Evolutionary conservation across 2,329 filamentous ascomycete genomes (phyloP), one percentile per base, ranked within the genome.

Genomic region (Aspergillus floridensis): DNA sequence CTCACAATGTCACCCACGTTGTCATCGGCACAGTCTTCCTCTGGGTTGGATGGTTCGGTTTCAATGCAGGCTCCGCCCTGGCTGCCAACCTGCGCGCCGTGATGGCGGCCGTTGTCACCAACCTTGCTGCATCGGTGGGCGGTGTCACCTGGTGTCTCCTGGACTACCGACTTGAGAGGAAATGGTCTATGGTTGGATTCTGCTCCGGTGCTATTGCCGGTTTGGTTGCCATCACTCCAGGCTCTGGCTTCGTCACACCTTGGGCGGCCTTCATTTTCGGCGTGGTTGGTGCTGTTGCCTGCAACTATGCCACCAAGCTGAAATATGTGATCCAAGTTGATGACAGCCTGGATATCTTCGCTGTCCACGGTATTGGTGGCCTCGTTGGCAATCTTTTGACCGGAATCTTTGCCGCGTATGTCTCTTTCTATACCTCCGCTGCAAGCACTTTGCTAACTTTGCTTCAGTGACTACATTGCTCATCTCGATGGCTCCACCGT

Each of bases 31-130:
- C 92, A 3, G 91, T 96, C 50, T 96, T 96, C 78, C 86, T 96
- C 16, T 96, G 92, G 92, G 90, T 96, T 16, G 92, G 92, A 56
- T 96, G 92, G 92, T 96, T 96, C 70, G 92, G 92, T 51, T 96
- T 96, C 86, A 96, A 96, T 69, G 91, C 90, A 53, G 92, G 92
- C 64, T 92, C 89, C 16, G 92, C 91, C 14, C 81, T 95, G 57
- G 82, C 87, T 52, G 91, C 91, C 54, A 96, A 95, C 75, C 76
- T 96, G 71, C 88, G 92, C 52, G 91, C 91, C 49, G 84, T 96
- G 68, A 92, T 96, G 88, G 92, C 92, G 49, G 90, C 89, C 11
- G 82, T 93, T 1, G 90, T 93, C 48, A 96, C 92, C 56, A 95
- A 96, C 74, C 79, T 96, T 31, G 88, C 92, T 24, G 92, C 92